Evolutionary conservation across 805 yeast genomes (phyloP).

Genomic region (Wickerhamiella kurtzmanii): DNA sequence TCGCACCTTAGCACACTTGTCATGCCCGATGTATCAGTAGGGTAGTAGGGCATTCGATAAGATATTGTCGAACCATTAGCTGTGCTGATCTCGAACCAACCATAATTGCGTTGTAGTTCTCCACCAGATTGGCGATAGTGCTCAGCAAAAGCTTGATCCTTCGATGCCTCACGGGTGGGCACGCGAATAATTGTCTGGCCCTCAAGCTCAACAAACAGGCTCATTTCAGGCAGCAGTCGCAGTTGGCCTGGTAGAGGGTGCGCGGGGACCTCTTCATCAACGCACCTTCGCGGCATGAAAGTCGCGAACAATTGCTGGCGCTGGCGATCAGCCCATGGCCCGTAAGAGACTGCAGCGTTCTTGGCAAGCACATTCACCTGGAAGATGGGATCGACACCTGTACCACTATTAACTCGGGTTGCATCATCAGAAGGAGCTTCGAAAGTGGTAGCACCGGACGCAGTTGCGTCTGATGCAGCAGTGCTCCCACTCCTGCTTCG

Average conservation of each 20-base stretch:
- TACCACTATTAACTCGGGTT: not conserved
- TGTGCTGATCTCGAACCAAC: slow-evolving; percentile 75
- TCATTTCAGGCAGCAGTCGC: slow-evolving; percentile 46
- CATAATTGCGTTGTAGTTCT: slow-evolving; percentile 48
- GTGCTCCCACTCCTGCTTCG: too few relatives aligned
- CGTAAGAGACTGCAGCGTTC: slow-evolving; percentile 62
- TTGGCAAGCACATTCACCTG: slow-evolving; percentile 49
- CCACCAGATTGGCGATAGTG: slow-evolving; percentile 8
- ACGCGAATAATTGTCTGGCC: slow-evolving; percentile 60
- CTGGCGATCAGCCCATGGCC: slow-evolving; percentile 94
- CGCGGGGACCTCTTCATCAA: slow-evolving; percentile 38
- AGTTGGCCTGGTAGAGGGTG: slow-evolving; percentile 35
- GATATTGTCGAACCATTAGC: slow-evolving; percentile 39
- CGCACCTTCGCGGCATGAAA: slow-evolving; percentile 43
- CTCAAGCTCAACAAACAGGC: slow-evolving; percentile 38
- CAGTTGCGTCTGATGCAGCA: too few relatives aligned
- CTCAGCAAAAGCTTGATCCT: slow-evolving; percentile 32
- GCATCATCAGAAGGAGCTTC: slow-evolving; percentile 18
- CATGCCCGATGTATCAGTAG: slow-evolving; percentile 38
- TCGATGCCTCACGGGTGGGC: slow-evolving; percentile 76
- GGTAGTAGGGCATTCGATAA: slow-evolving; percentile 29
- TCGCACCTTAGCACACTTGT: slow-evolving; percentile 34
- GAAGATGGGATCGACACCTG: slow-evolving; percentile 10
- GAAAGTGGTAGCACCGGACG: not conserved
- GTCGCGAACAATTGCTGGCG: slow-evolving; percentile 47